Evolutionary conservation across 805 yeast species (phyloP), one percentile per base, ranked within the genome.

Genomic region (Candida michaelii): DNA sequence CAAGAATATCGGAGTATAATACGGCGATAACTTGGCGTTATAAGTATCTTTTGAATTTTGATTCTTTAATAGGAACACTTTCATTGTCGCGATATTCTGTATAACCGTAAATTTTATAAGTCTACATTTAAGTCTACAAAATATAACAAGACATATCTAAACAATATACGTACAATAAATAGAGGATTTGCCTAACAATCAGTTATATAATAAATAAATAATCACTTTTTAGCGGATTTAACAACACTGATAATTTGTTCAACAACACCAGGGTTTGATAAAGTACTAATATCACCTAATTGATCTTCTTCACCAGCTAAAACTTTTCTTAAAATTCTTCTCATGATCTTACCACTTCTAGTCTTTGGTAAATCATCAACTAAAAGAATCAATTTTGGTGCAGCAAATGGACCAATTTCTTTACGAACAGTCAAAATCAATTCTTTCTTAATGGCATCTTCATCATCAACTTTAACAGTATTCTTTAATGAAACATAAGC

Each of bases 331-430:
- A 93, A 77, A 49, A 93, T 85, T 74, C 99, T 87, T 77, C 99
- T 86, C 96, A 93, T 91, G 62, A 93, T 91, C 77, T 93, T 93
- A 55, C 99, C 99, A 9, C 97, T 89, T 73, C 99, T 82, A 17
- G 99, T 93, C 79, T 91, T 93, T 69, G 99, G 99, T 65, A 93
- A 79, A 62, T 93, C 98, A 47, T 81, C 83, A 43, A 91, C 95
- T 46, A 90, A 70, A 54, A 84, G 73, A 45, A 90, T 82, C 39
- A 82, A 73, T 68, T 90, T 90, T 60, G 99, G 99, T 44, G 98
- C 95, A 15, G 99, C 99, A 68, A 89, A 89, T 37, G 89, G 89
- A 34, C 96, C 96, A 64, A 89, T 89, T 59, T 85, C 89, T 63
- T 87, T 85, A 66, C 99, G 81, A 39, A 93, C 97, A 48, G 89